Evolutionary conservation across 192 early-diverging fungal species (phyloP).

Genomic region (Linnemannia schmuckeri): DNA sequence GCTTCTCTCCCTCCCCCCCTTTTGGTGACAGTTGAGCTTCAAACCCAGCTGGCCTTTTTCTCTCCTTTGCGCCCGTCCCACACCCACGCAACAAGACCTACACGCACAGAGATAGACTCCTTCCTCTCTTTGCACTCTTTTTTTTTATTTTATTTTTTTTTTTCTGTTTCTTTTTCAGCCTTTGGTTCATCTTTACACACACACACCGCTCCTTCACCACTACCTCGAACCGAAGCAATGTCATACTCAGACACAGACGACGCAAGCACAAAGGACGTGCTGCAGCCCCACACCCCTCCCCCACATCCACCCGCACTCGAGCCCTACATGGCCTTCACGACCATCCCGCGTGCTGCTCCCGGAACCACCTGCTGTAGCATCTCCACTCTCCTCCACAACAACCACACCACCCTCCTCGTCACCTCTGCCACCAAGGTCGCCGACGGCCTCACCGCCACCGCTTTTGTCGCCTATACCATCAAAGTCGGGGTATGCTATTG

Average conservation of each 20-base stretch:
- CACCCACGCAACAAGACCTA: no score
- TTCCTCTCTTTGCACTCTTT: background rate
- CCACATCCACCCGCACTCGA: background rate
- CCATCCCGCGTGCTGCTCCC: conserved; percentile 49
- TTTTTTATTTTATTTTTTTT: background rate
- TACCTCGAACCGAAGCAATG: conserved; percentile 16
- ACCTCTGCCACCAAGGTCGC: conserved; percentile 64
- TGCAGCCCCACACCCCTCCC: conserved; percentile 9
- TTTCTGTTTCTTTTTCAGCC: background rate
- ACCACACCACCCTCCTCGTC: conserved; percentile 59
- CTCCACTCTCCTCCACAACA: conserved; percentile 51
- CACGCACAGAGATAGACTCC: background rate
- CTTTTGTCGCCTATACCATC: conserved; percentile 69
- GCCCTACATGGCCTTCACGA: conserved; percentile 50
- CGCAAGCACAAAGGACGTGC: conserved; percentile 11
- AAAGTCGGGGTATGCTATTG: conserved; percentile 60
- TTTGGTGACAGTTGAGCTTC: background rate
- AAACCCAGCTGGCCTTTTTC: background rate
- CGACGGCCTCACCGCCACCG: conserved; percentile 59
- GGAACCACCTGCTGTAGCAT: conserved; percentile 55
- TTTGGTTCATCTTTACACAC: background rate
- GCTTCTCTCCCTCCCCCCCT: background rate
- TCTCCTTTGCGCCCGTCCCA: background rate
- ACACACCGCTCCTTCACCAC: background rate
- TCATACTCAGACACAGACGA: conserved; percentile 45